phyloP scores from a whole-genome alignment of 371 early-diverging fungal genomes.

The Mortierella sp. region DNA sequence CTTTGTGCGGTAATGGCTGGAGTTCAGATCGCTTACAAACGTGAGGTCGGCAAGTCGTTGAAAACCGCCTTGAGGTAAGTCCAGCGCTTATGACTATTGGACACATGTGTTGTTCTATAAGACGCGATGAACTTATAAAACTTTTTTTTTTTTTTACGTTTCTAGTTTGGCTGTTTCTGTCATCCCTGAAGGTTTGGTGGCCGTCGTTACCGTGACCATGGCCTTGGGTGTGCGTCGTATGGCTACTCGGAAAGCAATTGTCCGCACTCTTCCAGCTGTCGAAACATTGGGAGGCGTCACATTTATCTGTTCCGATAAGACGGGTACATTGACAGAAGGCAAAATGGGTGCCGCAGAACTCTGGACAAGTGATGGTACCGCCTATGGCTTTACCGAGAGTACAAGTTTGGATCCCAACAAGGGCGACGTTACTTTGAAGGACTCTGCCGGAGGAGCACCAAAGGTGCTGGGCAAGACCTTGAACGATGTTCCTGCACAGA shows the following conservation, averaged over 20 bases:
- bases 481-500: constrained; percentile 38
- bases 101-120: not conserved
- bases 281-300: constrained; percentile 94
- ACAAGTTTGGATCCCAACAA: constrained; percentile 73
- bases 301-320: constrained; percentile 96
- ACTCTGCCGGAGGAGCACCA: constrained; percentile 34
- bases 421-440: constrained; percentile 65
- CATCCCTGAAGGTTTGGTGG: constrained; percentile 94
- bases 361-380: constrained; percentile 74
- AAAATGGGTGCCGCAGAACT: constrained; percentile 84
- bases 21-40: constrained; percentile 80
- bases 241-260: constrained; percentile 83
- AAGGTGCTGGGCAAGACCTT: constrained; percentile 40
- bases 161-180: constrained; percentile 82
- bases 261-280: constrained; percentile 89
- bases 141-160: constrained; percentile 53
- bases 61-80: constrained; percentile 66
- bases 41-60: constrained; percentile 58
- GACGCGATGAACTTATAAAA: constrained; percentile 46
- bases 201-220: constrained; percentile 88
- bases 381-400: constrained; percentile 73
- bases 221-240: constrained; percentile 90
- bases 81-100: constrained; percentile 29
- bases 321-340: constrained; percentile 95
- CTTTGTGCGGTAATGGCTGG: constrained; percentile 86